A percentile compares a stretch with the other conserved stretches of the same genome.
Conservation (phyloP, 495 filamentous ascomycete species). For the Penicillium paxilli region DNA sequence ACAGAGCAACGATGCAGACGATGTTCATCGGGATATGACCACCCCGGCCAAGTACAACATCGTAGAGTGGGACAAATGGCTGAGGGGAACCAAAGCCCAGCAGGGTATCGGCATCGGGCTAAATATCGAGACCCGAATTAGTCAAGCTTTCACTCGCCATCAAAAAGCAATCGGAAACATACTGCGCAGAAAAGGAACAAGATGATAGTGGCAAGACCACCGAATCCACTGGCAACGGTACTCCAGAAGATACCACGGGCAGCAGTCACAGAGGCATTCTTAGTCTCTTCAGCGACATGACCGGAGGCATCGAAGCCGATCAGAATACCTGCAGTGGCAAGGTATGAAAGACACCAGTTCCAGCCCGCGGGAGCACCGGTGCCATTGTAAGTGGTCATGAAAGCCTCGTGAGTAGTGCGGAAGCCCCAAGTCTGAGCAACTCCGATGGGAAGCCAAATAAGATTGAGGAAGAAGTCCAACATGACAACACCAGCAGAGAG, state of each 20-base stretch:
- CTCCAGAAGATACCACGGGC: constrained; percentile 58
- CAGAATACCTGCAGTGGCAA: constrained; percentile 58
- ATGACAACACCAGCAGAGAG: constrained; percentile 48
- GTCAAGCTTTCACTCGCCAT: constrained; percentile 2
- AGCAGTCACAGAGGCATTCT: constrained; percentile 53
- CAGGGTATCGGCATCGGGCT: constrained; percentile 40
- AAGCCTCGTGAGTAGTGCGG: constrained; percentile 53
- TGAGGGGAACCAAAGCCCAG: constrained; percentile 51
- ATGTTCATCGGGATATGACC: constrained; percentile 57
- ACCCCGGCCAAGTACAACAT: constrained; percentile 50
- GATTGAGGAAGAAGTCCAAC: constrained; percentile 55
- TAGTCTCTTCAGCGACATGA: constrained; percentile 58
- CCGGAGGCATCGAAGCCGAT: constrained; percentile 59
- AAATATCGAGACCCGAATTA: neutral
- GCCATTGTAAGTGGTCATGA: constrained; percentile 58
- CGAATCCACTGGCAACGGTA: constrained; percentile 50
- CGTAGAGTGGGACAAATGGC: constrained; percentile 55
- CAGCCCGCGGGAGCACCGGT: constrained; percentile 55
- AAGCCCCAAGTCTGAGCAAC: constrained; percentile 54
- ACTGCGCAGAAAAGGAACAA: constrained; percentile 58
- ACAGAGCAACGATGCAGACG: constrained; percentile 49
- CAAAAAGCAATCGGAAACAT: constrained; percentile 18
- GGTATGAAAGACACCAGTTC: constrained; percentile 61
- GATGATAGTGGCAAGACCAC: constrained; percentile 52
- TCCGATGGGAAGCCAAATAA: constrained; percentile 59